These are phyloP conservation scores for Microbotryum lychnidis-dioicae DNA, from an alignment of 1,284 basidiomycete genomes.

Conservation along the genomic window DNA sequence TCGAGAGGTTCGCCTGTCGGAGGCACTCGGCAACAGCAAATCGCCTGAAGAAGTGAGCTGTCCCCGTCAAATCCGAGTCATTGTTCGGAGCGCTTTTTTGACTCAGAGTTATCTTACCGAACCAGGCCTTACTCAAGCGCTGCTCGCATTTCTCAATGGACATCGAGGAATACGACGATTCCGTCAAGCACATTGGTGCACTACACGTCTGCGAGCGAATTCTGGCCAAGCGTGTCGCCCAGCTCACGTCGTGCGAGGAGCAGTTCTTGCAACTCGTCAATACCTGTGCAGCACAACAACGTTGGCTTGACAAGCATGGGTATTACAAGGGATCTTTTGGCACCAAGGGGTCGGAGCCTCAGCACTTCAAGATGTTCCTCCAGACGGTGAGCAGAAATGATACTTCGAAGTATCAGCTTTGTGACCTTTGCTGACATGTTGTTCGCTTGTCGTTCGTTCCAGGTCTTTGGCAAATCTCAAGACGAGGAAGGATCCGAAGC, in stretches of 20 bases:
- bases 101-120: slow-evolving; percentile 55
- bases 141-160: slow-evolving; percentile 90
- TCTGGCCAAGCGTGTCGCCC: slow-evolving; percentile 66
- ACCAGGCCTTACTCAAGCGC: slow-evolving; percentile 78
- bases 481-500: slow-evolving; percentile 45
- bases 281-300: slow-evolving; percentile 51
- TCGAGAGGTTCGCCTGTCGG: slow-evolving; percentile 74
- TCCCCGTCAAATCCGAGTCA: neutral
- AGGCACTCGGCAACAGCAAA: slow-evolving; percentile 81
- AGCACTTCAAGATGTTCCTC: slow-evolving; percentile 1
- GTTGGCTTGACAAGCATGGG: slow-evolving; percentile 24
- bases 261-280: slow-evolving; percentile 63
- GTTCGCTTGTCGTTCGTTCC: neutral
- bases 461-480: slow-evolving; percentile 6
- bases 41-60: slow-evolving; percentile 37
- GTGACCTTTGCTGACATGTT: neutral
- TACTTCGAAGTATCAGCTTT: neutral
- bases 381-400: neutral
- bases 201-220: slow-evolving; percentile 75
- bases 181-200: slow-evolving; percentile 51
- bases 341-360: neutral
- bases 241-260: slow-evolving; percentile 66
- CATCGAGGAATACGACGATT: slow-evolving; percentile 45
- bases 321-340: neutral
- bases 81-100: slow-evolving; percentile 2